Percentiles rank a stretch among this genome's conserved stretches.
phyloP scores from a whole-genome alignment of 208 protist species.

The Trypanosoma boissoni region DNA sequence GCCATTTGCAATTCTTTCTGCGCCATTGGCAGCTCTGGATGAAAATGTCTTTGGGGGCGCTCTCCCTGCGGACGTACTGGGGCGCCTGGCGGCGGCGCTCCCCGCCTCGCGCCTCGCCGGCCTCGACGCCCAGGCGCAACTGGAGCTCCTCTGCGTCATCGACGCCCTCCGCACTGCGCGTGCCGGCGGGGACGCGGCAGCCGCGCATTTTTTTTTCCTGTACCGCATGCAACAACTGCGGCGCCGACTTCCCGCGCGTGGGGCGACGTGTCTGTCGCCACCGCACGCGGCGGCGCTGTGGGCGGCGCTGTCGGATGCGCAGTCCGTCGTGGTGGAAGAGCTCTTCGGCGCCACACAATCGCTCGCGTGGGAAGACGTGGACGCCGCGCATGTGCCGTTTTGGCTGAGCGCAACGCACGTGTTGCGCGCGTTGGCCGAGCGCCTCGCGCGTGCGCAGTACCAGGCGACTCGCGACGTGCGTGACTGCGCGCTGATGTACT shows the following conservation, averaged over 20 bases:
- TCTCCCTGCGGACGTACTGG: slow-evolving; percentile 25
- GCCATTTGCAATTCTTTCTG: no score
- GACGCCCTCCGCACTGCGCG: slow-evolving; percentile 48
- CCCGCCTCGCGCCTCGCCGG: slow-evolving; percentile 49
- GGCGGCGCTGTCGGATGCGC: slow-evolving; percentile 22
- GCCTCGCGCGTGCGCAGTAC: slow-evolving; percentile 76
- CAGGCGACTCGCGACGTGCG: slow-evolving; percentile 65
- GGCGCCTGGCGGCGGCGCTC: slow-evolving; percentile 45
- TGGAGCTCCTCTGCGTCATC: slow-evolving; percentile 73
- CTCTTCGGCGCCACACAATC: slow-evolving; percentile 3
- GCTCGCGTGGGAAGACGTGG: slow-evolving; percentile 64
- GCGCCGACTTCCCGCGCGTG: slow-evolving; percentile 44
- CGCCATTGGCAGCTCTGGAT: no score
- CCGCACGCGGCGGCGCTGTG: slow-evolving; percentile 39
- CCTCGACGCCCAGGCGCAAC: slow-evolving; percentile 48
- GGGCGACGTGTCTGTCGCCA: slow-evolving; percentile 17
- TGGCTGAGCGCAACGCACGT: slow-evolving; percentile 57
- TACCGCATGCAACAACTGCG: slow-evolving; percentile 51
- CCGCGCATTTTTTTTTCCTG: slow-evolving; percentile 71
- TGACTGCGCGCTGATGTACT: slow-evolving; percentile 88
- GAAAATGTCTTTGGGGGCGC: slow-evolving; percentile 1
- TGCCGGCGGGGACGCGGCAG: slow-evolving; percentile 68
- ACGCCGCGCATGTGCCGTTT: slow-evolving; percentile 52
- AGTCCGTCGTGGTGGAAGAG: slow-evolving; percentile 14
- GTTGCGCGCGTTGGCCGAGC: slow-evolving; percentile 67